Conservation (phyloP, 148 eudicot species). For the Rhododendron molle region DNA sequence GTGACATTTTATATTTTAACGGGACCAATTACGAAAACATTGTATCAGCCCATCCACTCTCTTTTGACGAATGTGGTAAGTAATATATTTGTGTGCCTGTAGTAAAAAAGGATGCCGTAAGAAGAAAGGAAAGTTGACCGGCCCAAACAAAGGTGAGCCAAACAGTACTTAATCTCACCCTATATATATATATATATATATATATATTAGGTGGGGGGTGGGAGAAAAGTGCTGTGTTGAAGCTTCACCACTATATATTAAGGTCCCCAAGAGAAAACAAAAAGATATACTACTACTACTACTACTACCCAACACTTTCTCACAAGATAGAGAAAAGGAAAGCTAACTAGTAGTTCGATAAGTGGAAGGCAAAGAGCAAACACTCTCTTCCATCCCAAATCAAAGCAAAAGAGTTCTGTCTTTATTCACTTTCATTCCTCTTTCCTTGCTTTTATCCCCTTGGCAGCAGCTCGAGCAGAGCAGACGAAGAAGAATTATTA, state of each 20-base stretch:
- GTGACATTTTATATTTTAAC: background rate
- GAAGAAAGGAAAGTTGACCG: conserved; percentile 36
- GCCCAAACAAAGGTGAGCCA: background rate
- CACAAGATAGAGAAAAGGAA: background rate
- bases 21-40: background rate
- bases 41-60: background rate
- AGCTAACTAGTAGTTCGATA: conserved; percentile 9
- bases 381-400: conserved; percentile 10
- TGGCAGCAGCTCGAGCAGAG: background rate
- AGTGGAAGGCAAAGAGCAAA: background rate
- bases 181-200: conserved; percentile 16
- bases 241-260: background rate
- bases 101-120: conserved; percentile 34
- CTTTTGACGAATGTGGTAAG: background rate
- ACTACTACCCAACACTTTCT: background rate
- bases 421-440: conserved; percentile 3
- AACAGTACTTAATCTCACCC: conserved; percentile 13
- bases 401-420: conserved; percentile 19
- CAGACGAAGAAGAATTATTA: conserved; percentile 2
- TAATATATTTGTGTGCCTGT: background rate
- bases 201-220: conserved; percentile 11
- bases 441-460: background rate
- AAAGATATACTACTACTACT: conserved; percentile 4
- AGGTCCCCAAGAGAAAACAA: conserved; percentile 9
- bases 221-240: background rate